Evolutionary conservation across 257 asterid genomes (phyloP).

Genomic region (Plantago major): DNA sequence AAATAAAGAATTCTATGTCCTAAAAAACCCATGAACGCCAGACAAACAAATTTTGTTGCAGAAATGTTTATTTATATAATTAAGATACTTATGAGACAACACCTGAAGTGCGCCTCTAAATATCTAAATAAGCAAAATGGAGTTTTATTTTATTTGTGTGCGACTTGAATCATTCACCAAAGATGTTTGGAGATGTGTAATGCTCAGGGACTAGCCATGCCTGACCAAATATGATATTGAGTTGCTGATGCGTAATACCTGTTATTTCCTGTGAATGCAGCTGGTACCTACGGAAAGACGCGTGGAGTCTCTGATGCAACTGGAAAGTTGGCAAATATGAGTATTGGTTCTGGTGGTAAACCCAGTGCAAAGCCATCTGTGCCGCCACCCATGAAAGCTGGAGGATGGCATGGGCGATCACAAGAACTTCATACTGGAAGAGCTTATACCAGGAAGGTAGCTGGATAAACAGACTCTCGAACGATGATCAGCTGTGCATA

Average conservation of each 20-base stretch:
- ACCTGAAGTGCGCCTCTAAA: too few relatives aligned
- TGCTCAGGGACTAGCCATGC: too few relatives aligned
- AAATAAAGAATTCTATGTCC: too few relatives aligned
- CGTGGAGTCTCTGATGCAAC: conserved; percentile 43
- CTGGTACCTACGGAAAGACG: conserved; percentile 29
- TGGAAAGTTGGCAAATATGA: conserved; percentile 52
- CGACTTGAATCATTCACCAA: too few relatives aligned
- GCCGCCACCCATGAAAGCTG: conserved; percentile 76
- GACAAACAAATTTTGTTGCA: too few relatives aligned
- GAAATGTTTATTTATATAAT: too few relatives aligned
- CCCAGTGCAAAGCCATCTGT: conserved; percentile 34
- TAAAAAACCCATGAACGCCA: too few relatives aligned
- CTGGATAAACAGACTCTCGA: conserved; percentile 36
- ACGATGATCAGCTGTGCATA: not conserved
- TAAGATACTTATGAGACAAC: too few relatives aligned
- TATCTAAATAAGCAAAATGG: too few relatives aligned
- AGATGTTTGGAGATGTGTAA: too few relatives aligned
- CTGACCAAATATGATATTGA: too few relatives aligned
- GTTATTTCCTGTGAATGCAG: conserved; percentile 16
- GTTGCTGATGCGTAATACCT: not conserved
- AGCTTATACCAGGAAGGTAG: conserved; percentile 51
- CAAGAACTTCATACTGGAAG: conserved; percentile 55
- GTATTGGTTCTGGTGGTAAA: conserved; percentile 35
- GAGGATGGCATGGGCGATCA: conserved; percentile 70
- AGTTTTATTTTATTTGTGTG: too few relatives aligned